Percentiles rank a stretch among this genome's conserved stretches.
Evolutionary conservation across 148 eudicot genomes (phyloP).

Genomic region (Rhododendron vialii): DNA sequence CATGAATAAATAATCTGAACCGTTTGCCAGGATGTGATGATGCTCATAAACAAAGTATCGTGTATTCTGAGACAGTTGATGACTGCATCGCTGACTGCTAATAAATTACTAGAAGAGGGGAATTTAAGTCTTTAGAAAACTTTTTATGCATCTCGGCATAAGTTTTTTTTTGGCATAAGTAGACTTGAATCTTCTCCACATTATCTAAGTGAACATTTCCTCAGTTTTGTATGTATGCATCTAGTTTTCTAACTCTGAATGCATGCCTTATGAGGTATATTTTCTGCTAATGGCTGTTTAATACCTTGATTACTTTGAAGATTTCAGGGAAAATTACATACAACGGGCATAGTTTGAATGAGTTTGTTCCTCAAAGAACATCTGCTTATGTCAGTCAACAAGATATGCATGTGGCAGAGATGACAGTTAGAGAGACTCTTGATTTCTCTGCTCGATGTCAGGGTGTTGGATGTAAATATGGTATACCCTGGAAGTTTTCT

Average conservation of each 20-base stretch:
- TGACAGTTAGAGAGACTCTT: slow-evolving; percentile 97
- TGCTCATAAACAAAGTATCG: background rate
- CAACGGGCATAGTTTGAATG: slow-evolving; percentile 82
- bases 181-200: background rate
- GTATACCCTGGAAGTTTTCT: slow-evolving; percentile 39
- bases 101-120: background rate
- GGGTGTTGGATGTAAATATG: slow-evolving; percentile 94
- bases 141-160: background rate
- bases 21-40: background rate
- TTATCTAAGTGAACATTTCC: background rate
- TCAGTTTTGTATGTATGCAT: background rate
- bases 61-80: background rate
- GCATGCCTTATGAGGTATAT: background rate
- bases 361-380: slow-evolving; percentile 97
- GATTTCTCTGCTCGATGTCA: slow-evolving; percentile 89
- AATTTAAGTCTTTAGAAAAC: background rate
- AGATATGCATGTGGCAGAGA: slow-evolving; percentile 93
- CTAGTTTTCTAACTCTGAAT: background rate
- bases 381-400: slow-evolving; percentile 94
- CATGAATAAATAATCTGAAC: background rate
- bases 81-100: background rate
- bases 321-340: slow-evolving; percentile 88
- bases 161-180: background rate
- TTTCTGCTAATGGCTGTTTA: background rate
- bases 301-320: slow-evolving; percentile 52